A percentile compares a stretch with the other conserved stretches of the same genome.
Conservation (phyloP, 306 rosid species). For the Castanea crenata region DNA sequence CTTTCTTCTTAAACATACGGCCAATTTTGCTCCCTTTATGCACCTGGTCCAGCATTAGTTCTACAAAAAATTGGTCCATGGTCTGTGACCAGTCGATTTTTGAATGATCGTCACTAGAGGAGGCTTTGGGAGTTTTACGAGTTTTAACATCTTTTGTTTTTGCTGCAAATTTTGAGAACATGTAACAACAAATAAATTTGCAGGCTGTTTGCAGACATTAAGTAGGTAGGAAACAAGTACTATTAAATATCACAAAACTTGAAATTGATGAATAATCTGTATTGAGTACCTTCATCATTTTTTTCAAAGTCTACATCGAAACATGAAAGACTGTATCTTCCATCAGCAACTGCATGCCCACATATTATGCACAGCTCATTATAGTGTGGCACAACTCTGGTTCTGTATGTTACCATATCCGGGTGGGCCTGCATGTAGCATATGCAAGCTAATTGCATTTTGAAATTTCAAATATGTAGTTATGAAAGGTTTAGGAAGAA, state of each 20-base stretch:
- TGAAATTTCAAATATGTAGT: background rate
- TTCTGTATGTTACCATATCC: constrained; percentile 38
- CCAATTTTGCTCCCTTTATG: constrained; percentile 47
- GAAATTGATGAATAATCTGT: background rate
- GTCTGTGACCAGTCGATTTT: constrained; percentile 29
- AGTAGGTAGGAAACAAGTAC: too few relatives aligned
- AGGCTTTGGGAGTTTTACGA: background rate
- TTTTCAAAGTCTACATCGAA: constrained; percentile 32
- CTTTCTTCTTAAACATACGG: constrained; percentile 40
- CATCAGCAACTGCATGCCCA: constrained; percentile 62
- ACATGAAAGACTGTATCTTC: constrained; percentile 65
- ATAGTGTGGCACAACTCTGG: constrained; percentile 34
- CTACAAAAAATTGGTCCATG: constrained; percentile 45
- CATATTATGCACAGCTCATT: constrained; percentile 49
- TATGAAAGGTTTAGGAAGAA: constrained; percentile 10
- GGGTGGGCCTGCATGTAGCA: constrained; percentile 48
- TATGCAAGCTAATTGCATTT: constrained; percentile 21
- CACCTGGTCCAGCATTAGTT: constrained; percentile 50
- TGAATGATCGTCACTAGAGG: constrained; percentile 10
- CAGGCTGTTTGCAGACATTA: background rate
- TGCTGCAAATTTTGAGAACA: constrained; percentile 2
- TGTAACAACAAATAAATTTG: background rate
- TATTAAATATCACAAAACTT: background rate
- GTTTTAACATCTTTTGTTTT: constrained; percentile 9
- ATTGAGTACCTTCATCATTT: constrained; percentile 14